Percentiles rank a stretch among this genome's conserved stretches.
Conservation (phyloP, 2,329 filamentous ascomycete species). For the Hymenoscyphus salicellus region DNA sequence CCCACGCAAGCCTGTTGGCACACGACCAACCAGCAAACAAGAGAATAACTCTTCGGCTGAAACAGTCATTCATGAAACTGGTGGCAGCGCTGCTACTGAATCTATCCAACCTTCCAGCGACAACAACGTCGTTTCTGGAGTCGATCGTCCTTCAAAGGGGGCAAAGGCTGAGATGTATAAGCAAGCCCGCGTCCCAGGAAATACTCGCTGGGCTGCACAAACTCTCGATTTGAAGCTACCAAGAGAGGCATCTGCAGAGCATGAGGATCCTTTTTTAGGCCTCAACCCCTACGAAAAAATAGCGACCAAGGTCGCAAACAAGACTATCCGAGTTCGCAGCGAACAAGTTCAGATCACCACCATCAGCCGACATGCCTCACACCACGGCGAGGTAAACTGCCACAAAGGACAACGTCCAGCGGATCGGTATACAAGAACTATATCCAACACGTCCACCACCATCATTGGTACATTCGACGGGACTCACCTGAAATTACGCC, state of each 20-base stretch:
- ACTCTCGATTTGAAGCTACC: background rate
- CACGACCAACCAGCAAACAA: slow-evolving; percentile 12
- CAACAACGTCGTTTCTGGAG: background rate
- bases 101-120: background rate
- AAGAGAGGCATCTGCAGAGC: background rate
- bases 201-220: background rate
- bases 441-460: background rate
- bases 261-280: slow-evolving; percentile 41
- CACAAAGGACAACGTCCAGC: background rate
- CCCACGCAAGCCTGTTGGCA: slow-evolving; percentile 19
- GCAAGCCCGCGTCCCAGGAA: background rate
- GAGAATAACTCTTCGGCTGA: slow-evolving; percentile 35
- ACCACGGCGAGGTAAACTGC: background rate
- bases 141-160: background rate
- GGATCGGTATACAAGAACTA: background rate
- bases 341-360: slow-evolving; percentile 28
- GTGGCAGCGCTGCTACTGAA: background rate
- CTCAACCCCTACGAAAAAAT: slow-evolving; percentile 19
- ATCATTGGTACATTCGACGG: background rate
- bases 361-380: no score
- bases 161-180: background rate
- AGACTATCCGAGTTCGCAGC: slow-evolving; percentile 33
- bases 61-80: slow-evolving; percentile 38
- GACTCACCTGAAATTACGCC: background rate
- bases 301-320: slow-evolving; percentile 42